These are phyloP conservation scores for Coniochaeta pulveracea DNA, from an alignment of 2,329 filamentous ascomycete genomes.

Conservation along the genomic window DNA sequence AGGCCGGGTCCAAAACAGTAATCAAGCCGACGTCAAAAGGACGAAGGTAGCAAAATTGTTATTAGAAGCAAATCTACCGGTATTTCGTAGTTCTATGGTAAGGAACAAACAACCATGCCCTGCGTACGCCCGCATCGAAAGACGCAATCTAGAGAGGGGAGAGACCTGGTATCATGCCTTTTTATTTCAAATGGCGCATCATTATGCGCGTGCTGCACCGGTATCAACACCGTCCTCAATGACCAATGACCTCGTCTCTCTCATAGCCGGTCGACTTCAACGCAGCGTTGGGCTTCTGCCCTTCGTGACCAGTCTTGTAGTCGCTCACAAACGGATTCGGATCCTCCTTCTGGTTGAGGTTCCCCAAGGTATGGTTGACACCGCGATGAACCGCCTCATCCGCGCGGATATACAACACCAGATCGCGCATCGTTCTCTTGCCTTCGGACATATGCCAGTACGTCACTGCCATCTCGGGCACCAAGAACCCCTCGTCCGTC, in stretches of 20 bases:
- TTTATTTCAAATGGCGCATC: too few relatives aligned
- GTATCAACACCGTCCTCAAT: not conserved
- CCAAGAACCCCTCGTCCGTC: slow-evolving; percentile 55
- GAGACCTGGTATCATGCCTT: not conserved
- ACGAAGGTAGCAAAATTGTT: too few relatives aligned
- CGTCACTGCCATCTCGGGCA: slow-evolving; percentile 78
- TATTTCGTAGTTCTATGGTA: too few relatives aligned
- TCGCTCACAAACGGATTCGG: slow-evolving; percentile 85
- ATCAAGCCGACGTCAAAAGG: too few relatives aligned
- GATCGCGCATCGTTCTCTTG: slow-evolving; percentile 69
- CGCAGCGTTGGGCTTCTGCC: slow-evolving; percentile 54
- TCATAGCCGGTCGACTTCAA: slow-evolving; percentile 67
- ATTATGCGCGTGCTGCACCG: too few relatives aligned
- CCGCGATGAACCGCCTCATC: slow-evolving; percentile 77
- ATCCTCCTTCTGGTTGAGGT: slow-evolving; percentile 73
- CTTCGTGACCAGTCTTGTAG: slow-evolving; percentile 54
- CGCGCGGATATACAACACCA: slow-evolving; percentile 71
- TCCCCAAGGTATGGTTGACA: slow-evolving; percentile 90
- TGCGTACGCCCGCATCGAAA: too few relatives aligned
- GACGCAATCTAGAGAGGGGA: not conserved
- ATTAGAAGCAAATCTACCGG: too few relatives aligned
- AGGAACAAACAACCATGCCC: too few relatives aligned
- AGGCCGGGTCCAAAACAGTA: too few relatives aligned
- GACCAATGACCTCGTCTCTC: slow-evolving; percentile 62
- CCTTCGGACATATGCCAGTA: slow-evolving; percentile 95